Base-by-base conservation (phyloP, 2,329 filamentous ascomycete genomes). In the Colletotrichum horii region DNA sequence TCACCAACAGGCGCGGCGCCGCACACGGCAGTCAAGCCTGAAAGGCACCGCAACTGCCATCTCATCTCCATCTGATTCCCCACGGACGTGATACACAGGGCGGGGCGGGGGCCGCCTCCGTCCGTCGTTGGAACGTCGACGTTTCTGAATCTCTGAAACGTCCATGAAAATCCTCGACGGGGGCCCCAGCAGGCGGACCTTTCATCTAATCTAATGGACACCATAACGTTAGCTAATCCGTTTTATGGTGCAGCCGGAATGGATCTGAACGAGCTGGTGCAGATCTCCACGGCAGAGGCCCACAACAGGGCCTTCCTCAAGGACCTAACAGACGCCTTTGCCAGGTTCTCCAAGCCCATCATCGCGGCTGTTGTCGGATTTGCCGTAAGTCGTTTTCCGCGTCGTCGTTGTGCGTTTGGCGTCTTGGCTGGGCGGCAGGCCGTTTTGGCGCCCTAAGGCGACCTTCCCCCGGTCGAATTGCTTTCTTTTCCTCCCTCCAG, bases 331-430 rank as follows among this genome's bases (percentile, higher is more conserved):
- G 77, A 82, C 64, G 83, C 81, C 19, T 81, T 86, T 64, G 80
- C 80, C 26, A 74, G 76, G n/a, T 82, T 86, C 77, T 81, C 81
- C 34, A 89, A 89, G 79, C 88, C 88, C 4, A 78, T 89, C 62
- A 83, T 90, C 71, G 88, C 88, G 12, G 87, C 87, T 24, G 87
- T 90, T 26, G 84, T 88, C 77, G 88, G 88, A 65, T 85, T 87
- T 80, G 88, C 88, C 77, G 88, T 89, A 78, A 83, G 88, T 66
- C 32, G 43, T 52, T 52, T 52, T 52, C n/a, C n/a, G 19, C 34
- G 43, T 52, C 43, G 43, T 52, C 43, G 43, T 22, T n/a, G 43
- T 52, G 24, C 28, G 8, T 28, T n/a, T 66, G 64, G 19, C 64
- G n/a, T 26, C 32, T 64, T 14, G 58, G 58, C 58, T 36, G 58